Percentiles rank a stretch among this genome's conserved stretches.
These are phyloP conservation scores for Thermomucor indicae-seudaticae DNA, from an alignment of 371 early-diverging fungal species.

Conservation along the genomic window DNA sequence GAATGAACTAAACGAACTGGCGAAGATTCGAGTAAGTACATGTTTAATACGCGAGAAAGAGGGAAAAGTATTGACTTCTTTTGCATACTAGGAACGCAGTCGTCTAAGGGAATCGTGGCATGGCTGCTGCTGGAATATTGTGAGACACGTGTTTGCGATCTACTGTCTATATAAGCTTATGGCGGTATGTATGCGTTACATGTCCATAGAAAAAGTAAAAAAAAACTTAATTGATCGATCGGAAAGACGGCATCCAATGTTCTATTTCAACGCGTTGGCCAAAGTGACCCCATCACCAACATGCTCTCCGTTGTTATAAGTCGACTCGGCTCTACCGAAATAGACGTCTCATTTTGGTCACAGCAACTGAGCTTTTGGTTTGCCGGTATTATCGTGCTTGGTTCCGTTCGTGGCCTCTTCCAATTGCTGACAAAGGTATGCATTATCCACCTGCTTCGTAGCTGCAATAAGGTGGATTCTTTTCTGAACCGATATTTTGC, in stretches of 20 bases:
- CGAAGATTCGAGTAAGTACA: conserved; percentile 15
- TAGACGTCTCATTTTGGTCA: conserved; percentile 81
- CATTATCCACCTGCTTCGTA: no score
- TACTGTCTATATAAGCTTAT: conserved; percentile 88
- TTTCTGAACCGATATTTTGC: not conserved
- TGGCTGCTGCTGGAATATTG: conserved; percentile 70
- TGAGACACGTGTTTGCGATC: conserved; percentile 78
- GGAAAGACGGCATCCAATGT: conserved; percentile 73
- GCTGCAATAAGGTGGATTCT: no score
- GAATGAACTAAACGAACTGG: conserved; percentile 33
- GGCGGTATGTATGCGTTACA: conserved; percentile 50
- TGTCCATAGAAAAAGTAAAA: not conserved
- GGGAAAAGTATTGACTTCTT: not conserved
- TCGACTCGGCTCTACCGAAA: conserved; percentile 49
- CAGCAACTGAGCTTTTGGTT: conserved; percentile 91
- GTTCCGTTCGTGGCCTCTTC: conserved; percentile 83
- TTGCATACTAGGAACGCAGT: conserved; percentile 56
- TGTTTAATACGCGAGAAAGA: not conserved
- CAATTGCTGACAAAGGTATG: conserved; percentile 72
- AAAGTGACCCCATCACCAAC: conserved; percentile 84
- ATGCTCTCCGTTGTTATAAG: conserved; percentile 68
- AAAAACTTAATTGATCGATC: not conserved
- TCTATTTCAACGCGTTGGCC: conserved; percentile 68
- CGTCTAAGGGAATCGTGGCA: conserved; percentile 68
- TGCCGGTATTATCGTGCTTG: conserved; percentile 84